Base-by-base conservation (phyloP, 805 yeast genomes). In the Wickerhamomyces canadensis region DNA sequence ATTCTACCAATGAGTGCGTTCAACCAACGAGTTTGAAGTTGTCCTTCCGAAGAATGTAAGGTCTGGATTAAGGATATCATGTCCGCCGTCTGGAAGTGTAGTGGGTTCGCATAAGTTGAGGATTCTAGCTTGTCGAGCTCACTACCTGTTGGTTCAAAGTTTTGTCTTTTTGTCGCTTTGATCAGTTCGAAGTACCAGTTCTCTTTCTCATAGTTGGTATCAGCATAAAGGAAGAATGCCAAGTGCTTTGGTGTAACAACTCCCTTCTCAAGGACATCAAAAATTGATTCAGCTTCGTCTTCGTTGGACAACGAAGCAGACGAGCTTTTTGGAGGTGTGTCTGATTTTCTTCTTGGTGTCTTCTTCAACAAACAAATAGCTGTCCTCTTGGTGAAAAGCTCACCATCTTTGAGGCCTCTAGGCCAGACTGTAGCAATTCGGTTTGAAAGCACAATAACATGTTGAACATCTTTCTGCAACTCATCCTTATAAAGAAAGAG, bases 101-200 rank as follows among this genome's bases (percentile, higher is more conserved):
- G 64, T 0, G 96, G 76, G 42, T 73, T 72, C 0, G 98, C 97
- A 58, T 75, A 69, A 0, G 74, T 40, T 1, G 68, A 52, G 1
- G 97, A 87, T 36, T 80, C 78, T 15, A 78, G 35, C 6, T 55
- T 34, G 35, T 65, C 66, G 6, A 54, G 44, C 15, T 49, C 53
- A 2, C 48, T 40, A 4, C 47, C 48, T 11, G 45, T 27, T 3
- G 54, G 39, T 19, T 34, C 29, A 13, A 36, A 21, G 13, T 48
- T 44, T 9, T 60, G 62, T 5, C 62, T 60, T 42, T 81, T 83
- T 0, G 91, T 74, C 1, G 94, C 94, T 39, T 80, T 68, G n/a
- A 91, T 68, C 37, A 93, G 65, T 1, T 85, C 79, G 59, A 87
- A 88, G 56, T 91, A 93, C 84, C 96, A 80, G 56, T 91, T 96